Conservation (phyloP, 2,329 filamentous ascomycete species). For the Dactylonectria estremocensis region DNA sequence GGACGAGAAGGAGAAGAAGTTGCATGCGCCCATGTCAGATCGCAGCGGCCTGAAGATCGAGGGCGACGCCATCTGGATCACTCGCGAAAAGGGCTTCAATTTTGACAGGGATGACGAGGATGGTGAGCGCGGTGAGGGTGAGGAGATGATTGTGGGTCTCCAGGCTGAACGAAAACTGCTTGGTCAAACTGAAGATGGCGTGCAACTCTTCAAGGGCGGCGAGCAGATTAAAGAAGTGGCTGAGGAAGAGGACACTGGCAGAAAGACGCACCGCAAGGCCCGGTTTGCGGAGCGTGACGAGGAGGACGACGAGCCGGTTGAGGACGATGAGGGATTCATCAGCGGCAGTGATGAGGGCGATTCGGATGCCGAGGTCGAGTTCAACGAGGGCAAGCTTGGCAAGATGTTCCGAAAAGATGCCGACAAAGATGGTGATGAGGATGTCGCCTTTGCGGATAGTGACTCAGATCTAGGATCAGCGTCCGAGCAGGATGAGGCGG, state of each 20-base stretch:
- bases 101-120: conserved; percentile 79
- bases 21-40: conserved; percentile 98
- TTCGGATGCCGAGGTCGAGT: conserved; percentile 70
- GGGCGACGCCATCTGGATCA: conserved; percentile 95
- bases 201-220: conserved; percentile 89
- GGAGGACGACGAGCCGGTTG: conserved; percentile 67
- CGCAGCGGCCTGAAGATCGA: conserved; percentile 96
- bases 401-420: conserved; percentile 71
- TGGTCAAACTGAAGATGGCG: conserved; percentile 85
- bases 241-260: conserved; percentile 69
- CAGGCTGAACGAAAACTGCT: conserved; percentile 87
- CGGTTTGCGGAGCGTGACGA: conserved; percentile 74
- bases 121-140: conserved; percentile 88
- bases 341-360: conserved; percentile 68
- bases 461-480: conserved; percentile 96
- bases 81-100: conserved; percentile 78
- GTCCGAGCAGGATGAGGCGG: conserved; percentile 68
- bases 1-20: conserved; percentile 95
- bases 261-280: conserved; percentile 72
- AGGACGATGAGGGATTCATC: conserved; percentile 67
- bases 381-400: conserved; percentile 72
- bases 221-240: conserved; percentile 74
- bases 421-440: conserved; percentile 70
- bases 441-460: conserved; percentile 93
- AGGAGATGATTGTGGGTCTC: conserved; percentile 92